A percentile compares a stretch with the other conserved stretches of the same genome.
Evolutionary conservation across 768 basidiomycete species (phyloP).

Genomic region (Rhodocollybia butyracea): DNA sequence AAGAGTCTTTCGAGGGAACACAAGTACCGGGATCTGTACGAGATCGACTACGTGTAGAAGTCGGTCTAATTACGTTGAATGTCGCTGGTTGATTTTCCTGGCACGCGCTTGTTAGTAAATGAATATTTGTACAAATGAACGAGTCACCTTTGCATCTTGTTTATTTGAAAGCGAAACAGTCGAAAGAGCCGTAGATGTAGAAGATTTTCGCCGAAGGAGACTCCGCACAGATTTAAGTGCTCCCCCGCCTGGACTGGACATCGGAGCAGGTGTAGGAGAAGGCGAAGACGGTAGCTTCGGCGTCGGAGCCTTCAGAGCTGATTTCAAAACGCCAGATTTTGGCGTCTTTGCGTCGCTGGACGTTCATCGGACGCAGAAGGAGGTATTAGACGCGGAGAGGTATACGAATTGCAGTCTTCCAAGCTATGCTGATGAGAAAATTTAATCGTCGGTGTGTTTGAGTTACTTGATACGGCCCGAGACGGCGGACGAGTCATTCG

Average conservation of each 20-base stretch:
- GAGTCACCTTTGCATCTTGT: neutral
- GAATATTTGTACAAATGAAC: no score
- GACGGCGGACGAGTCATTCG: constrained; percentile 64
- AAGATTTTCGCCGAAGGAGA: constrained; percentile 10
- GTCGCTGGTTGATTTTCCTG: constrained; percentile 6
- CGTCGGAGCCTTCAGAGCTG: constrained; percentile 34
- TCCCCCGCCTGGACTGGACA: constrained; percentile 2
- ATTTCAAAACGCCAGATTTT: constrained; percentile 32
- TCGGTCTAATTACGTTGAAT: constrained; percentile 5
- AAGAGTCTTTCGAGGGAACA: neutral
- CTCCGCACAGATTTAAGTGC: constrained; percentile 8
- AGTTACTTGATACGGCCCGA: constrained; percentile 17
- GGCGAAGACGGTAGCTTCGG: constrained; percentile 21
- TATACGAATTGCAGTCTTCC: constrained; percentile 6
- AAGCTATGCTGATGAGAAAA: neutral
- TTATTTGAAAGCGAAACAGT: neutral
- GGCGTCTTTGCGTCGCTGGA: constrained; percentile 15
- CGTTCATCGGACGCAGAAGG: neutral
- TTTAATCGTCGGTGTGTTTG: constrained; percentile 8
- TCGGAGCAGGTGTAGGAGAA: constrained; percentile 15
- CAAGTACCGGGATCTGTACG: constrained; percentile 30
- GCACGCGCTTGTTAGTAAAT: no score
- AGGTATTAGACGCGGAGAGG: constrained; percentile 5
- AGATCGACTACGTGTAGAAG: constrained; percentile 25
- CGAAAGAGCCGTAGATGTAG: neutral